A percentile compares a stretch with the other conserved stretches of the same genome.
phyloP scores from a whole-genome alignment of 257 asterid genomes.

The Scutellaria minor region DNA sequence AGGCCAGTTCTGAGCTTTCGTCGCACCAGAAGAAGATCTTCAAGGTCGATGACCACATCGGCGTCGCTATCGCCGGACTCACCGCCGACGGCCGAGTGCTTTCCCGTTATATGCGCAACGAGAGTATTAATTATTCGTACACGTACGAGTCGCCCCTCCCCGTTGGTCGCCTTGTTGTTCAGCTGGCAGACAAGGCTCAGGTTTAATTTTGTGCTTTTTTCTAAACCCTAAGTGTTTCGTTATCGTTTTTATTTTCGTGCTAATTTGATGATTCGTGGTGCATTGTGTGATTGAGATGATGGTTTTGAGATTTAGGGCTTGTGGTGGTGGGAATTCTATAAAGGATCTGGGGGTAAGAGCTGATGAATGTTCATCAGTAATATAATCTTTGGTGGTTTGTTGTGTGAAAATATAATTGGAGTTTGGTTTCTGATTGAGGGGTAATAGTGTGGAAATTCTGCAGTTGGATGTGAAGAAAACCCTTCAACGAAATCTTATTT shows the following conservation, averaged over 20 bases:
- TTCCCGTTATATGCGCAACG: conserved; percentile 91
- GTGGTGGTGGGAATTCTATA: background rate
- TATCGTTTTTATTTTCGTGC: background rate
- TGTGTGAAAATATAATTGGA: conserved; percentile 14
- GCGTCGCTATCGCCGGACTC: conserved; percentile 97
- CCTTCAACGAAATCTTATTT: background rate
- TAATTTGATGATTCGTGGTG: conserved; percentile 7
- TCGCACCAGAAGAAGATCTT: conserved; percentile 99
- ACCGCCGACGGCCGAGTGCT: conserved; percentile 98
- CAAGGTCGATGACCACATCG: conserved; percentile 98
- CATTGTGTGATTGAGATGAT: conserved; percentile 15
- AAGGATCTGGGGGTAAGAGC: too few relatives aligned
- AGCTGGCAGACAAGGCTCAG: conserved; percentile 99
- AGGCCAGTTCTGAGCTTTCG: conserved; percentile 90
- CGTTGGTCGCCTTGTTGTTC: conserved; percentile 95
- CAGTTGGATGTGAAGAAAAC: conserved; percentile 24
- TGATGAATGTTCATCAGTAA: background rate
- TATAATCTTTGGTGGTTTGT: background rate
- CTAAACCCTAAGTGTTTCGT: conserved; percentile 38
- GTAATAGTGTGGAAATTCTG: conserved; percentile 6
- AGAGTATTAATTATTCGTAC: conserved; percentile 85
- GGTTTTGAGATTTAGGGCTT: conserved; percentile 28
- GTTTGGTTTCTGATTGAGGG: conserved; percentile 23
- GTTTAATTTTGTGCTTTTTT: conserved; percentile 41
- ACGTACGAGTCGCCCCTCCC: conserved; percentile 89